Evolutionary conservation across 140 eudicot species (phyloP), one percentile per base, ranked within the genome.

Genomic region (Ambrosia hybrid): DNA sequence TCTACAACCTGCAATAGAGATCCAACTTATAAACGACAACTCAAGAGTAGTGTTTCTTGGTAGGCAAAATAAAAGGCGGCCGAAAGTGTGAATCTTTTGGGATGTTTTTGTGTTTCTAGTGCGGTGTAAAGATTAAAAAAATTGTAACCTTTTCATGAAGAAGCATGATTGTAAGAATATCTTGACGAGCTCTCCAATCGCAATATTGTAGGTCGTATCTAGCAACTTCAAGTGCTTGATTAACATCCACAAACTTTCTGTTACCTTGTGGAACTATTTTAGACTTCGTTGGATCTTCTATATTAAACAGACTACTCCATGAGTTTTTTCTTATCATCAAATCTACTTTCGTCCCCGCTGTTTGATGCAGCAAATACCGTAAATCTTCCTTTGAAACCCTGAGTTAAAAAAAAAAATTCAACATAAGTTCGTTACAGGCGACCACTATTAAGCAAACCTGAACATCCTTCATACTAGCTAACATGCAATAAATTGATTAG

Each of bases 1-100:
- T 91, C 97, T 21, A 91, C 97, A 70, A 91, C 97, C 97, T 91
- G 70, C 72, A 79, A 36, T 11, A 65, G 41, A 63, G 1, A 51
- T 11, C 63, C 65, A 15, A 3, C 57, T 51, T 16, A 51, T 3
- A 52, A 51, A 64, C 39, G n/a, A 39, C 56, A 73, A 63, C 9
- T 15, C 10, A 43, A 43, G 48, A 43, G 17, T 30, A 30, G 34
- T 2, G 34, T 30, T 30, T 30, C 34, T 30, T 30, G 34, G 26
- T 21, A 21, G 26, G 26, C 26, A 21, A 21, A 21, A 21, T 21
- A 21, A 21, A 21, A 21, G 26, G 26, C 1, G 26, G 26, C 26
- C 1, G 26, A 21, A 21, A 21, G 26, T 21, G 26, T 21, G 26
- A 21, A 21, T 21, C 26, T 21, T 21, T 21, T 21, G 26, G 1